Percentiles rank a stretch among this genome's conserved stretches.
These are phyloP conservation scores for Fusarium austroafricanum DNA, from an alignment of 2,329 filamentous ascomycete species.

Conservation along the genomic window DNA sequence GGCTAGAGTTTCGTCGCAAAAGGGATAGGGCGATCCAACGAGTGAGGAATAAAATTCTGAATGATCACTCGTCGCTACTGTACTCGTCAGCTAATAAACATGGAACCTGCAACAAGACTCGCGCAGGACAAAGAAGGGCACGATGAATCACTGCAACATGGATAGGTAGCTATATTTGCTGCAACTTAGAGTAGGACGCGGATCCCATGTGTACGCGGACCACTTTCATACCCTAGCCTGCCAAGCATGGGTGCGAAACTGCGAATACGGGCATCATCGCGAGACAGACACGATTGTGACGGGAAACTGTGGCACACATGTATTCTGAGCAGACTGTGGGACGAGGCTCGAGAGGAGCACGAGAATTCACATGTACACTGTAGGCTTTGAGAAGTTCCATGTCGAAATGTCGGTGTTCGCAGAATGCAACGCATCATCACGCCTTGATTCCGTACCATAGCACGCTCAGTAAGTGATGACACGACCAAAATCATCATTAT, in stretches of 20 bases:
- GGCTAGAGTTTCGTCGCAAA: slow-evolving; percentile 24
- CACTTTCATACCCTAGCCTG: slow-evolving; percentile 16
- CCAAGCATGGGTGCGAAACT: slow-evolving; percentile 24
- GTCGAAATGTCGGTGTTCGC: neutral
- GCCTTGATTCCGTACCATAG: neutral
- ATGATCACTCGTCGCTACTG: neutral
- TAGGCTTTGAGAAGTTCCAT: neutral
- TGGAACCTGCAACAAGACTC: slow-evolving; percentile 1
- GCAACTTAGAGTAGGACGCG: slow-evolving; percentile 19
- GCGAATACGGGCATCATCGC: slow-evolving; percentile 36
- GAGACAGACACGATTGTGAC: slow-evolving; percentile 20
- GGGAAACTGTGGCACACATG: slow-evolving; percentile 7
- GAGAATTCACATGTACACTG: neutral
- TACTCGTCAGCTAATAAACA: neutral
- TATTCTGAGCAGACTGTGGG: slow-evolving; percentile 7
- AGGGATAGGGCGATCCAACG: neutral
- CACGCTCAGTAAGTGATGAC: slow-evolving; percentile 31
- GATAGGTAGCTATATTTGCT: slow-evolving; percentile 7
- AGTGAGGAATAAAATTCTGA: neutral
- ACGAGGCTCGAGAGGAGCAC: neutral
- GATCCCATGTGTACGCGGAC: slow-evolving; percentile 13
- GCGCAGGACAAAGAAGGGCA: neutral
- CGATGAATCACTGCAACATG: slow-evolving; percentile 7
- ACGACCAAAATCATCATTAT: slow-evolving; percentile 34
- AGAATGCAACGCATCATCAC: slow-evolving; percentile 1